Base-by-base conservation (phyloP, 2,329 filamentous ascomycete species). In the Fusarium newnesense region DNA sequence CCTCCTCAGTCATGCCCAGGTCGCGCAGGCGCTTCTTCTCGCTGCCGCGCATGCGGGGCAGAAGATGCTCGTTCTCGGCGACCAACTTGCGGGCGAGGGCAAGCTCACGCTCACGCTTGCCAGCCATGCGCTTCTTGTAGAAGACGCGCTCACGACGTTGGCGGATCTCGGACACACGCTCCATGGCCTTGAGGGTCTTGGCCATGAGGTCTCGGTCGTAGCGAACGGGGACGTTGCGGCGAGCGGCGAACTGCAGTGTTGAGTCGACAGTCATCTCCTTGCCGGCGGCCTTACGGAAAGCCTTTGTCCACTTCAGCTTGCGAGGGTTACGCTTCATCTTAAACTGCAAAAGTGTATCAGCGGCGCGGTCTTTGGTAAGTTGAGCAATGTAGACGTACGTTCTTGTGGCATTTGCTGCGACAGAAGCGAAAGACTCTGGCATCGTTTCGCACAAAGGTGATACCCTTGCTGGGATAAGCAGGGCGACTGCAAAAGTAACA, bases 261-360 rank as follows among this genome's bases (percentile, higher is more conserved):
- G 91, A 93, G 88, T 99, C 96, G 84, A 98, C 95, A 64, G 94
- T 93, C 94, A 97, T 91, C 81, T 91, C 88, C 86, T 95, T 97
- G 85, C 94, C 94, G 65, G 93, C 92, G 24, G 81, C 82, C 81
- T 92, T 92, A 80, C 95, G 93, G 89, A 95, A 96, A 59, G 94
- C 91, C 88, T 98, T 97, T 72, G 96, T 98, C 96, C 96, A 98
- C 84, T 95, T 96, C 78, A 98, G 90, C 84, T 98, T 97, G 82
- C 96, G 92, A 40, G 96, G 95, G 85, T 98, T 98, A 76, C 96
- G 92, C 93, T 97, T 97, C 94, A 97, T 97, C 86, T 97, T 96
- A 90, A 97, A 97, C 87, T 91, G 75, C 67, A 59, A 28, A 43
- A 40, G 9, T 40, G 32, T 60, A 67, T 74, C 60, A 69, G 72